These are phyloP conservation scores for Raffaelea albimanens DNA, from an alignment of 2,329 filamentous ascomycete genomes.

Conservation along the genomic window DNA sequence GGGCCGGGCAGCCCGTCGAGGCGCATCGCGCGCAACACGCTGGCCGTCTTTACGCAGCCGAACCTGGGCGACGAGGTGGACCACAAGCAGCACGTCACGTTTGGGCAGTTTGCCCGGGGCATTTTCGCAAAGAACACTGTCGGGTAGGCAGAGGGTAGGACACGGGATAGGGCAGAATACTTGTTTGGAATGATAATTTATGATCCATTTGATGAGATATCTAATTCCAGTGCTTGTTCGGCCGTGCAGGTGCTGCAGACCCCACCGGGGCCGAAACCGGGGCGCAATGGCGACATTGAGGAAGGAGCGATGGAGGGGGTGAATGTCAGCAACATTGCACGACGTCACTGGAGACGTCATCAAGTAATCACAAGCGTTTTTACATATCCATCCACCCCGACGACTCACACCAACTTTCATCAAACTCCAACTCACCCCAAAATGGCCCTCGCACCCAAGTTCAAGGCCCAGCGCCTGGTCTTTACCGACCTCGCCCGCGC, in stretches of 20 bases:
- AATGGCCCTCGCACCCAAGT: conserved; percentile 75
- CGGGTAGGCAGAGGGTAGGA: conserved; percentile 5
- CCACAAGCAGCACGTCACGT: conserved; percentile 54
- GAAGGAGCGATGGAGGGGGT: too few relatives aligned
- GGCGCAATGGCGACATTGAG: too few relatives aligned
- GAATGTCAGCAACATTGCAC: too few relatives aligned
- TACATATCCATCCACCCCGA: too few relatives aligned
- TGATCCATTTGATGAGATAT: too few relatives aligned
- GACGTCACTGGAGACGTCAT: too few relatives aligned
- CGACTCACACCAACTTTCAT: too few relatives aligned
- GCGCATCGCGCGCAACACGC: conserved; percentile 68
- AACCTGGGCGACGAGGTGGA: conserved; percentile 78
- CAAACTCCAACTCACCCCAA: too few relatives aligned
- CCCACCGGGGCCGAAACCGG: too few relatives aligned
- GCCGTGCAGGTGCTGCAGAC: too few relatives aligned
- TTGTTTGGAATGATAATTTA: not conserved
- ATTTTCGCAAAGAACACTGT: conserved; percentile 53
- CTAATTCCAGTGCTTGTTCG: too few relatives aligned
- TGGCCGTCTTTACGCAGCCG: conserved; percentile 95
- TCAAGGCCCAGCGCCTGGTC: conserved; percentile 60
- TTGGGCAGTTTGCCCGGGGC: conserved; percentile 64
- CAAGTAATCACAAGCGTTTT: too few relatives aligned
- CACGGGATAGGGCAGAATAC: not conserved
- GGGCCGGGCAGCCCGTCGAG: conserved; percentile 10
- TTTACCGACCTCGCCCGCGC: conserved; percentile 29